These are phyloP conservation scores for Phytophthora pinifolia DNA, from an alignment of 352 stramenopile species.

Conservation along the genomic window DNA sequence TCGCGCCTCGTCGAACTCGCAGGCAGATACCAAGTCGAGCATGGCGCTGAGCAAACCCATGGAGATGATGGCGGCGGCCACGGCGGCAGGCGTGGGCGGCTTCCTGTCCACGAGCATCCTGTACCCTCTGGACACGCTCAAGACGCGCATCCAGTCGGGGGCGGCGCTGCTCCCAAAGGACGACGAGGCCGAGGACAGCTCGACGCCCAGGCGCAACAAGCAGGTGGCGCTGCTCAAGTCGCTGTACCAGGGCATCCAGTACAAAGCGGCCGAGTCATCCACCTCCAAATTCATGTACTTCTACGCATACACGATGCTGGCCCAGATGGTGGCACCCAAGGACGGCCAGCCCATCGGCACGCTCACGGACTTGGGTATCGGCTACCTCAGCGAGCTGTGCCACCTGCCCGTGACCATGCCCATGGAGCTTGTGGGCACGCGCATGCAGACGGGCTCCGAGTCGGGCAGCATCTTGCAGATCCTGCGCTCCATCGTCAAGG, in stretches of 20 bases:
- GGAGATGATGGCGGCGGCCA: slow-evolving; percentile 79
- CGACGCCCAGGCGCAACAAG: slow-evolving; percentile 31
- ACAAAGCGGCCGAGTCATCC: slow-evolving; percentile 82
- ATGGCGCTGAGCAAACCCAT: slow-evolving; percentile 82
- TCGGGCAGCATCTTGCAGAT: slow-evolving; percentile 58
- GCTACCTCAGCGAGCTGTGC: slow-evolving; percentile 80
- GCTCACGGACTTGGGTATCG: slow-evolving; percentile 69
- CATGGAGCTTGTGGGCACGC: slow-evolving; percentile 88
- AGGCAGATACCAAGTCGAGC: slow-evolving; percentile 1
- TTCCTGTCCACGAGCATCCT: slow-evolving; percentile 77
- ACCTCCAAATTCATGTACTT: slow-evolving; percentile 92
- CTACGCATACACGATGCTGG: slow-evolving; percentile 86
- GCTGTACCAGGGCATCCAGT: slow-evolving; percentile 82
- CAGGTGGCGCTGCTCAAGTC: slow-evolving; percentile 52
- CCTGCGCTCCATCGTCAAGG: slow-evolving; percentile 59
- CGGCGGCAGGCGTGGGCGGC: slow-evolving; percentile 71
- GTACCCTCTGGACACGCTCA: slow-evolving; percentile 87
- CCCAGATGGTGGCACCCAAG: slow-evolving; percentile 59
- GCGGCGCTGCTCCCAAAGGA: slow-evolving; percentile 51
- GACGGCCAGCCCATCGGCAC: slow-evolving; percentile 66
- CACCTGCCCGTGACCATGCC: slow-evolving; percentile 84
- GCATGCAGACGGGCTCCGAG: slow-evolving; percentile 71
- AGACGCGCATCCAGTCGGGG: slow-evolving; percentile 87
- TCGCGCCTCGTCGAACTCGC: slow-evolving; percentile 1
- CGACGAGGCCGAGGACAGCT: slow-evolving; percentile 27